Base-by-base conservation (phyloP, 495 filamentous ascomycete species). In the Zalerion maritima region DNA sequence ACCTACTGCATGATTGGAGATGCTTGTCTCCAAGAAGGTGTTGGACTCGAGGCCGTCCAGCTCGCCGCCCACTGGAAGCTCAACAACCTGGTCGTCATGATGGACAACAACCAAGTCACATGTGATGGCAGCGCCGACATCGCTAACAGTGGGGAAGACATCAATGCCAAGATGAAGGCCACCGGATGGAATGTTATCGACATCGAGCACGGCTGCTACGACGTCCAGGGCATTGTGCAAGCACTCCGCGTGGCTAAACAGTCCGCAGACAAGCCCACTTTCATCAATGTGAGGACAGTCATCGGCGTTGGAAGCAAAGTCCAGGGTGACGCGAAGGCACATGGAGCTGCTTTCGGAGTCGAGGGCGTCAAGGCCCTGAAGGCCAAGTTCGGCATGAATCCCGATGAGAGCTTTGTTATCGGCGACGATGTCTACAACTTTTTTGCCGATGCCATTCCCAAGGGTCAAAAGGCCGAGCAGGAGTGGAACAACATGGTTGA, bases 31-130 rank as follows among this genome's bases (percentile, higher is more conserved):
- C 62, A 67, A 41, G 70, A 75, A 34, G 70, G 68, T 21, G 67
- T 75, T n/a, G 70, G 41, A 2, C 50, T 68, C 4, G 70, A 75
- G 38, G 64, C 68, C 0, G 60, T 72, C 20, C 60, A 59, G 1
- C 52, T 68, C 8, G 70, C 68, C 2, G 70, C 69, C 4, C 62
- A 70, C 38, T 60, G 55, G 41, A 54, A 55, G 26, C 57, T 73
- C 5, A 55, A 67, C 41, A 70, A 72, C 37, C 43, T 75, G 17
- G 57, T 56, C 4, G 41, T 73, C 14, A 64, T 73, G 16, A 71
- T 69, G 31, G 67, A 75, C 43, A 70, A 75, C 42, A 75, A 75
- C 42, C 54, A 69, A 32, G 47, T 72, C 10, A 69, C 67, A 10
- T 73, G 67, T 38, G 69, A 74, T 32, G 69, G 71, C n/a, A 55